phyloP scores from a whole-genome alignment of 2,329 filamentous ascomycete genomes.

The Venturiaceae sp. region DNA sequence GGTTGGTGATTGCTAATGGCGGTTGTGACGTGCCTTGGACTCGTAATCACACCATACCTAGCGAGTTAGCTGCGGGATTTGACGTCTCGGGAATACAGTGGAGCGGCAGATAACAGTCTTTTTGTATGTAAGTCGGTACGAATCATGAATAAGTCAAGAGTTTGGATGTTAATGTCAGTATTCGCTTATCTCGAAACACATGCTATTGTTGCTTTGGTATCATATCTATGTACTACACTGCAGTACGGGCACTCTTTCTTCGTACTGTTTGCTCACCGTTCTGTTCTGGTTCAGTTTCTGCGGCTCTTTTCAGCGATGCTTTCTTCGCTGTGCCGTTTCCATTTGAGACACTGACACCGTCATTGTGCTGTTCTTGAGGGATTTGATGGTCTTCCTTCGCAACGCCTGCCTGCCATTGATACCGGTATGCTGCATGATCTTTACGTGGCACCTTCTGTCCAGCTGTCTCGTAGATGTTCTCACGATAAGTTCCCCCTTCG shows the following conservation, averaged over 20 bases:
- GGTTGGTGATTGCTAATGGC: not conserved
- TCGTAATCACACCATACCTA: not conserved
- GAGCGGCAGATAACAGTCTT: not conserved
- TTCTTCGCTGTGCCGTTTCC: not conserved
- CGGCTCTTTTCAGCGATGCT: not conserved
- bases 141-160: not conserved
- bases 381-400: slow-evolving; percentile 21
- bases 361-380: slow-evolving; percentile 4
- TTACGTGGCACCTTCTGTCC: slow-evolving; percentile 41
- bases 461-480: slow-evolving; percentile 46
- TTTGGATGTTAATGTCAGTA: not conserved
- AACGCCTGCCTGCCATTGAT: slow-evolving; percentile 29
- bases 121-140: not conserved
- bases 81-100: not conserved
- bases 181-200: too few species aligned
- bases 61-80: too few species aligned
- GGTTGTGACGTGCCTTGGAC: not conserved
- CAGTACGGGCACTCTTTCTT: not conserved
- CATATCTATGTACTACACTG: not conserved
- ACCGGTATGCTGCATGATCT: slow-evolving; percentile 43
- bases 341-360: not conserved
- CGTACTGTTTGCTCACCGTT: not conserved
- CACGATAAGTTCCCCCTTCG: slow-evolving; percentile 48
- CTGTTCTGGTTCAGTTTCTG: not conserved
- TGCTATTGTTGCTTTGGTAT: not conserved